These are phyloP conservation scores for Chenopodium album DNA, from an alignment of 148 eudicot genomes.

Conservation along the genomic window DNA sequence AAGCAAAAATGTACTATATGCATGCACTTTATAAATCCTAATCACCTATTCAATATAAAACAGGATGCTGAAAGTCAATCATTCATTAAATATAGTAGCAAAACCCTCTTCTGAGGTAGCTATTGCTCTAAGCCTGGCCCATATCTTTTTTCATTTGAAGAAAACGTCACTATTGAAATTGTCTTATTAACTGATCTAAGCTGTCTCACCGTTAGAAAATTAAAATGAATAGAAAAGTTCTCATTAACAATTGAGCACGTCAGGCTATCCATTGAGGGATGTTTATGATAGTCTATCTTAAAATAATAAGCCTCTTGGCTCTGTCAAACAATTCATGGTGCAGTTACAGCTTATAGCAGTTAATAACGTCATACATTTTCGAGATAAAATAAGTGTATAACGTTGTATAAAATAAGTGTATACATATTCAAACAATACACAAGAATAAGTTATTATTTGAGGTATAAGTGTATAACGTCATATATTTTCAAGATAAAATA, in stretches of 20 bases:
- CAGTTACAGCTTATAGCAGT: neutral
- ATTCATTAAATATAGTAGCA: slow-evolving; percentile 5
- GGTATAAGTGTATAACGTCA: neutral
- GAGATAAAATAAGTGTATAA: too few species aligned
- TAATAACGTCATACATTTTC: neutral
- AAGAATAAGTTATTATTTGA: neutral
- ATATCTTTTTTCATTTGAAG: neutral
- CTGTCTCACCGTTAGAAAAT: neutral
- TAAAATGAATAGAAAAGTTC: neutral
- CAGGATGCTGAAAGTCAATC: neutral
- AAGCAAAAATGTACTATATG: neutral
- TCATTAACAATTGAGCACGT: neutral
- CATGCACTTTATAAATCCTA: neutral
- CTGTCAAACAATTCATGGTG: neutral
- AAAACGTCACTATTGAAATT: neutral
- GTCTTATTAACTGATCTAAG: neutral
- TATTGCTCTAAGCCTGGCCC: neutral
- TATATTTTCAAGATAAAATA: neutral
- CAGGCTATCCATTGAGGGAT: neutral
- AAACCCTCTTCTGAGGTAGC: neutral
- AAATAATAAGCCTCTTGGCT: neutral
- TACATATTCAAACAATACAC: too few species aligned
- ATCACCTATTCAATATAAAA: neutral
- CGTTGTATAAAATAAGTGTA: too few species aligned
- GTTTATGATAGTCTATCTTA: neutral